A percentile compares a stretch with the other conserved stretches of the same genome.
Conservation (phyloP, 345 rosid genomes). For the Syzygium aqueum region DNA sequence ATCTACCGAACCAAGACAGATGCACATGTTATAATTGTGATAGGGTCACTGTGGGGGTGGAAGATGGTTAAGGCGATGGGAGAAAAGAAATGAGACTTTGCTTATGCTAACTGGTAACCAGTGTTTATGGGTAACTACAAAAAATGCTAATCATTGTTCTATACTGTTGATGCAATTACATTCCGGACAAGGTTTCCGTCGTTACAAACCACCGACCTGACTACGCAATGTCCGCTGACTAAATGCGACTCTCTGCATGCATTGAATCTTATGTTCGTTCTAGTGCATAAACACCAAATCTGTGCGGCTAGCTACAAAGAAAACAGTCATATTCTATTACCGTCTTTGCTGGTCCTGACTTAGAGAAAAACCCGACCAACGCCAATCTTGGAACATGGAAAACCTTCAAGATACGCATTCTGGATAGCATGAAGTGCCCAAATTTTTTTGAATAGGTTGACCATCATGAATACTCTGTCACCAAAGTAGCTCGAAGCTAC, state of each 20-base stretch:
- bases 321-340: not conserved
- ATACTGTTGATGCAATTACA: not conserved
- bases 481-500: not conserved
- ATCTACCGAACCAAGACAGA: not conserved
- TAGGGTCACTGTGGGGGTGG: not conserved
- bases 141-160: not conserved
- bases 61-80: not conserved
- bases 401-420: not conserved
- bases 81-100: not conserved
- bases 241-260: not conserved
- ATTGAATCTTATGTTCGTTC: not conserved
- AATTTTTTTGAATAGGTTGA: not conserved
- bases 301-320: not conserved
- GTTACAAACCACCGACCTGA: not conserved
- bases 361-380: not conserved
- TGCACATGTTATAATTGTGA: not conserved
- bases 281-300: not conserved
- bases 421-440: not conserved
- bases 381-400: not conserved
- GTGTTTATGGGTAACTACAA: not conserved
- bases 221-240: not conserved
- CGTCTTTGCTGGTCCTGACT: not conserved
- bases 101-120: not conserved
- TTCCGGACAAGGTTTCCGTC: not conserved
- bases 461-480: not conserved